A percentile compares a stretch with the other conserved stretches of the same genome.
These are phyloP conservation scores for Pachyrhizus erosus DNA, from an alignment of 306 rosid genomes.

Conservation along the genomic window DNA sequence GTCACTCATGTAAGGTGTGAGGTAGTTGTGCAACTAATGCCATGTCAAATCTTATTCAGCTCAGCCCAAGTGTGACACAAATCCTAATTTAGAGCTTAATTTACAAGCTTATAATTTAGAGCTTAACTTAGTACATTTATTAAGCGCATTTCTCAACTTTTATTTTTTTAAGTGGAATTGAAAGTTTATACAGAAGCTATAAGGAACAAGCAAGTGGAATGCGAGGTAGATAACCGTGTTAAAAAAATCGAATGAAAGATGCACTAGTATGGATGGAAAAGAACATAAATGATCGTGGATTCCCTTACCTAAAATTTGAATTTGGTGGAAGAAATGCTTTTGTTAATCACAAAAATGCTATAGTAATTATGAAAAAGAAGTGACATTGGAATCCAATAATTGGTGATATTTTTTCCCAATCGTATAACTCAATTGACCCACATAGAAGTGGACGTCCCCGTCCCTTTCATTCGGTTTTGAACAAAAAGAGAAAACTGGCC, in stretches of 20 bases:
- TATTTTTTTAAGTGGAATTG: too few species aligned
- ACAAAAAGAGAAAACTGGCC: not conserved
- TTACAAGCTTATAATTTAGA: not conserved
- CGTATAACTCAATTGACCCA: not conserved
- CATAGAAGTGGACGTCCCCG: not conserved
- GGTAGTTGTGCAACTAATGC: too few species aligned
- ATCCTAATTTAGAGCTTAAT: not conserved
- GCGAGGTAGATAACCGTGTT: too few species aligned
- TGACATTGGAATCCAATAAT: not conserved
- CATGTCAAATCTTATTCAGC: too few species aligned
- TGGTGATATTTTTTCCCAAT: not conserved
- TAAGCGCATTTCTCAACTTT: too few species aligned
- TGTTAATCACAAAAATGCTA: not conserved
- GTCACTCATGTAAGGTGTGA: too few species aligned
- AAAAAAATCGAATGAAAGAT: too few species aligned
- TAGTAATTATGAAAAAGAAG: not conserved
- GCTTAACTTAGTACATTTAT: not conserved
- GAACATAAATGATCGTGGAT: not conserved
- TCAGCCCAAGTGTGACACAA: too few species aligned
- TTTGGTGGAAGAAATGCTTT: not conserved
- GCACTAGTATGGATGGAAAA: not conserved
- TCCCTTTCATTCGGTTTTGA: slow-evolving; percentile 5
- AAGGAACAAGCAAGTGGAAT: too few species aligned
- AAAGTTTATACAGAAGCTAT: too few species aligned
- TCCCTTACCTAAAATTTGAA: not conserved